Evolutionary conservation across 2,329 filamentous ascomycete genomes (phyloP).

Genomic region (Colletotrichum limetticola): DNA sequence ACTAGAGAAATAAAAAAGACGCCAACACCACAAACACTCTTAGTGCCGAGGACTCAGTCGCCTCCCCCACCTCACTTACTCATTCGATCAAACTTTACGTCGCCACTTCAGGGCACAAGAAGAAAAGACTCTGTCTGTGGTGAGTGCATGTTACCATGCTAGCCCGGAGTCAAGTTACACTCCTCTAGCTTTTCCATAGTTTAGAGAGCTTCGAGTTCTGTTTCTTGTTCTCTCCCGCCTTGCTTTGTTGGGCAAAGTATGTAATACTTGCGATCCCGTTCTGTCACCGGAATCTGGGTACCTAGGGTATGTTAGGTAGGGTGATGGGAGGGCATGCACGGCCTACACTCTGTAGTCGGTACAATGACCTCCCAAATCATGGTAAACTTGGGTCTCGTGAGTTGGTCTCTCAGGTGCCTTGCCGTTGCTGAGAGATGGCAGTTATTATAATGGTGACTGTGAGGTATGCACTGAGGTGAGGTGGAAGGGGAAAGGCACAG

Average conservation of each 20-base stretch:
- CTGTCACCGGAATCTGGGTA: not conserved
- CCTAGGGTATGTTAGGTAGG: not conserved
- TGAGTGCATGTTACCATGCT: not conserved
- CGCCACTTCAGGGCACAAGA: not conserved
- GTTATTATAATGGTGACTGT: not conserved
- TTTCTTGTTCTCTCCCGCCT: conserved; percentile 26
- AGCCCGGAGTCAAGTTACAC: not conserved
- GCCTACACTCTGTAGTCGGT: not conserved
- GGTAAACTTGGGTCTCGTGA: no score
- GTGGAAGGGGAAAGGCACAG: not conserved
- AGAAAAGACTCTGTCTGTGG: not conserved
- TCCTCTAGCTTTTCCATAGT: conserved; percentile 13
- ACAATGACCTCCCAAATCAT: no score
- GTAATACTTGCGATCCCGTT: not conserved
- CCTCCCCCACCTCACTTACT: conserved; percentile 23
- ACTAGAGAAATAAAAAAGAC: not conserved
- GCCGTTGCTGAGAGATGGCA: not conserved
- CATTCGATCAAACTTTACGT: conserved; percentile 15
- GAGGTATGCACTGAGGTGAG: not conserved
- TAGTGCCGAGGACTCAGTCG: conserved; percentile 1
- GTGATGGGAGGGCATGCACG: not conserved
- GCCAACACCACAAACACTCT: conserved; percentile 6
- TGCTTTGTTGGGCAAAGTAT: conserved; percentile 28
- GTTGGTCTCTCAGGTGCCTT: not conserved
- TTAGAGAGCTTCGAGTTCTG: conserved; percentile 11